Evolutionary conservation across 805 yeast species (phyloP).

Genomic region (Nakazawaea ambrosiae): DNA sequence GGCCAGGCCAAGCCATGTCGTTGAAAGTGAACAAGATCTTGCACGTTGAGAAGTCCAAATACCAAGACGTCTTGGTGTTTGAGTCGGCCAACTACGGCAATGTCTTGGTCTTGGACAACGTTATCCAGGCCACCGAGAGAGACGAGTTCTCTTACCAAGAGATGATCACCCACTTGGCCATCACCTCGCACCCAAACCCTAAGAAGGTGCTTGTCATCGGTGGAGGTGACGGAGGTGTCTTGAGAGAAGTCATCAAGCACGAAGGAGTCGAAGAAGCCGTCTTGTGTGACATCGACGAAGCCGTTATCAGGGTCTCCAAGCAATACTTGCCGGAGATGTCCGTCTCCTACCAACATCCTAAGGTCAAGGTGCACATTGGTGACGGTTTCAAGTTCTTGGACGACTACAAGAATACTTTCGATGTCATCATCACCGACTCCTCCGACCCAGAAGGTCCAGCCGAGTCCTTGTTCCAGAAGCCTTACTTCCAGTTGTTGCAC

Average conservation of each 20-base stretch:
- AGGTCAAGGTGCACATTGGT: slow-evolving; percentile 85
- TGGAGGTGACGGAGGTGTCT: slow-evolving; percentile 99
- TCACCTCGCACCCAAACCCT: slow-evolving; percentile 92
- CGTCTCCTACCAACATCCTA: slow-evolving; percentile 76
- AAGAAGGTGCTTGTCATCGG: slow-evolving; percentile 92
- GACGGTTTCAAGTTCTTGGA: slow-evolving; percentile 96
- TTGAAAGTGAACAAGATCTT: slow-evolving; percentile 81
- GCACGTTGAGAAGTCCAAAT: slow-evolving; percentile 78
- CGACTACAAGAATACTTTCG: slow-evolving; percentile 78
- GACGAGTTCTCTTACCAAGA: slow-evolving; percentile 98
- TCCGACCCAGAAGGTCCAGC: slow-evolving; percentile 93
- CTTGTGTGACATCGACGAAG: slow-evolving; percentile 92
- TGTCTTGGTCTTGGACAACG: slow-evolving; percentile 90
- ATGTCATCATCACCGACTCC: slow-evolving; percentile 94
- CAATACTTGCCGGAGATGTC: slow-evolving; percentile 85
- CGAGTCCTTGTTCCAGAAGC: slow-evolving; percentile 73
- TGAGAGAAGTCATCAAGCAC: slow-evolving; percentile 91
- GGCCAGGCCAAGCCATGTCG: slow-evolving; percentile 99
- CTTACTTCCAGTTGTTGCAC: slow-evolving; percentile 62
- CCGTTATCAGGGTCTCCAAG: slow-evolving; percentile 82
- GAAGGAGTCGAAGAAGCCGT: slow-evolving; percentile 79
- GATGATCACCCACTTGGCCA: slow-evolving; percentile 92
- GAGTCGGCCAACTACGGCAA: slow-evolving; percentile 92
- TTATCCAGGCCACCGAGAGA: slow-evolving; percentile 93
- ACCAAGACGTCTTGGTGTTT: slow-evolving; percentile 91